phyloP scores from a whole-genome alignment of 2,329 filamentous ascomycete genomes.

The Talaromyces marneffei region DNA sequence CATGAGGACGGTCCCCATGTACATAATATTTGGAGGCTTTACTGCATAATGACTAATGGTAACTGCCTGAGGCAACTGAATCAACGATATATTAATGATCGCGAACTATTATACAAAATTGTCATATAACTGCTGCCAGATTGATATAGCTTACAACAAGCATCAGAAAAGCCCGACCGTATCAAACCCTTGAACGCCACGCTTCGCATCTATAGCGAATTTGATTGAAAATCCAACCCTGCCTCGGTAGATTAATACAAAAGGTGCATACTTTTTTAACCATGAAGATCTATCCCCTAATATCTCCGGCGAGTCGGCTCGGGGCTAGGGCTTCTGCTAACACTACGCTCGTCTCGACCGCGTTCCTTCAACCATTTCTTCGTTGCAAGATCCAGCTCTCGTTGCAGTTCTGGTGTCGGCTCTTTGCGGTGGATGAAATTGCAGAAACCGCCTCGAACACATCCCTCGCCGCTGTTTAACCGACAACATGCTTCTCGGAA shows the following conservation, averaged over 20 bases:
- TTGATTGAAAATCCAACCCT: not conserved
- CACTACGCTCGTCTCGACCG: constrained; percentile 77
- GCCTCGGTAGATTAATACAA: not conserved
- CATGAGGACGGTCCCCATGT: constrained; percentile 6
- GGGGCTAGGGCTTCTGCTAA: constrained; percentile 75
- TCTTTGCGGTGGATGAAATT: constrained; percentile 99
- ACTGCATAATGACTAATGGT: constrained; percentile 9
- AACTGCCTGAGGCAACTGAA: not conserved
- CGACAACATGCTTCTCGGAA: constrained; percentile 97
- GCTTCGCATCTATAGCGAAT: constrained; percentile 7
- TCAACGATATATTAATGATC: constrained; percentile 4
- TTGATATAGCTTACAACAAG: constrained; percentile 3
- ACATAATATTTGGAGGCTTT: constrained; percentile 8
- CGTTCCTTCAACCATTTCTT: constrained; percentile 93
- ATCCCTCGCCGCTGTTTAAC: constrained; percentile 89
- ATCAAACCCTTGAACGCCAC: constrained; percentile 11
- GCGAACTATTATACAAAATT: constrained; percentile 11
- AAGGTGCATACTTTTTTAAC: not conserved
- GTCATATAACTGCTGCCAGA: not conserved
- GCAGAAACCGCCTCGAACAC: constrained; percentile 93
- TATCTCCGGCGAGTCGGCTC: constrained; percentile 71
- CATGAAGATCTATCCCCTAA: constrained; percentile 33
- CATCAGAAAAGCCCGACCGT: not conserved
- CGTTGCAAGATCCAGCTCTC: constrained; percentile 78
- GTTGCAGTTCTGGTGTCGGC: constrained; percentile 78